These are phyloP conservation scores for Coemansia sp. DNA, from an alignment of 192 early-diverging fungal species.

Conservation along the genomic window DNA sequence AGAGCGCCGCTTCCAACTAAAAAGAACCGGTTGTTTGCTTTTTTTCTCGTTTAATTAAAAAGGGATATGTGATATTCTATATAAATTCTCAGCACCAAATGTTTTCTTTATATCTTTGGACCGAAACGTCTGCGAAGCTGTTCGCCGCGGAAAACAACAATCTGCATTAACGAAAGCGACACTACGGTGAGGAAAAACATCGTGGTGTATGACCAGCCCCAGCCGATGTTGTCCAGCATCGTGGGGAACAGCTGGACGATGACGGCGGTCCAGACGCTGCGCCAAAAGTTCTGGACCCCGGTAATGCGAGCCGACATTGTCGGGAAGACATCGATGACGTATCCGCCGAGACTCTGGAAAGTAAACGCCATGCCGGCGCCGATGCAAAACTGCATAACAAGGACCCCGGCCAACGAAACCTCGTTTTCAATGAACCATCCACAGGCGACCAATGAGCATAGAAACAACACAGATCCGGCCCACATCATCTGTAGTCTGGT, in stretches of 20 bases:
- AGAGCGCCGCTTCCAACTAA: slow-evolving; percentile 21
- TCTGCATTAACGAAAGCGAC: slow-evolving; percentile 27
- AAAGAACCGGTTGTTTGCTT: neutral
- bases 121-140: slow-evolving; percentile 32
- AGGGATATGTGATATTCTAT: neutral
- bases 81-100: neutral
- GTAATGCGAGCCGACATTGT: slow-evolving; percentile 47
- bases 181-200: slow-evolving; percentile 37
- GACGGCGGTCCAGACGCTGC: slow-evolving; percentile 47
- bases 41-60: neutral
- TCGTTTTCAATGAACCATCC: slow-evolving; percentile 49
- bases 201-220: slow-evolving; percentile 50
- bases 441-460: slow-evolving; percentile 16
- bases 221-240: slow-evolving; percentile 46
- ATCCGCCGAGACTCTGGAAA: slow-evolving; percentile 45
- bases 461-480: slow-evolving; percentile 38
- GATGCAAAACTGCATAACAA: slow-evolving; percentile 42
- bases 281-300: slow-evolving; percentile 54
- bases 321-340: slow-evolving; percentile 56
- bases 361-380: slow-evolving; percentile 50
- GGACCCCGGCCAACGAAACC: slow-evolving; percentile 32
- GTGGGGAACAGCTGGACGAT: slow-evolving; percentile 49
- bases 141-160: slow-evolving; percentile 34
- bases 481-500: slow-evolving; percentile 40
- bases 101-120: slow-evolving; percentile 5